Evolutionary conservation across 2,329 filamentous ascomycete species (phyloP).

Genomic region (Aureobasidium sp.): DNA sequence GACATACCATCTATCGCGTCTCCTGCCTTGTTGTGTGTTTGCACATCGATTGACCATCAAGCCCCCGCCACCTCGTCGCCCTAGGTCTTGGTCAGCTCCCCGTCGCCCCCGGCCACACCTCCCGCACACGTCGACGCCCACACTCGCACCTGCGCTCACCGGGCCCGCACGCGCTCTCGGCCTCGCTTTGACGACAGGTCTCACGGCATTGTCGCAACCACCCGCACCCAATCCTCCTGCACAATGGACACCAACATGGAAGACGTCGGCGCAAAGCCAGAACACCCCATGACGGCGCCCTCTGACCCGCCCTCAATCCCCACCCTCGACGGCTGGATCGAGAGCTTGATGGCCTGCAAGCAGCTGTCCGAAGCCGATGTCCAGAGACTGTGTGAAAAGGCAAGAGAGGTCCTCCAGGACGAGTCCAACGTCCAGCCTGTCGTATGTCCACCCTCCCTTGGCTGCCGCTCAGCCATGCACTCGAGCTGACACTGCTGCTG

Average conservation of each 20-base stretch:
- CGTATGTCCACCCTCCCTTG: slow-evolving; percentile 47
- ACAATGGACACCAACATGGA: slow-evolving; percentile 98
- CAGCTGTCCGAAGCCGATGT: slow-evolving; percentile 92
- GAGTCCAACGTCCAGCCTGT: slow-evolving; percentile 99
- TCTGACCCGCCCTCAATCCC: slow-evolving; percentile 85
- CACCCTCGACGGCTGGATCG: slow-evolving; percentile 96
- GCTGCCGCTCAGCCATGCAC: background rate
- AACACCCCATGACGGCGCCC: slow-evolving; percentile 57
- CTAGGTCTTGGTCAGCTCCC: background rate
- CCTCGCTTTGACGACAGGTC: background rate
- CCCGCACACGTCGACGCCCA: background rate
- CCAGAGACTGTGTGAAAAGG: slow-evolving; percentile 95
- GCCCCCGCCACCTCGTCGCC: background rate
- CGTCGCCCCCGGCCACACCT: background rate
- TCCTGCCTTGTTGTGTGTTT: background rate
- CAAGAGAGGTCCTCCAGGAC: slow-evolving; percentile 90
- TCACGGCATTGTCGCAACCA: background rate
- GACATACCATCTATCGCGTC: background rate
- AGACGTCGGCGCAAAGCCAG: slow-evolving; percentile 81
- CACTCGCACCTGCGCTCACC: background rate
- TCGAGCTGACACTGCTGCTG: background rate
- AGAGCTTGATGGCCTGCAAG: slow-evolving; percentile 97
- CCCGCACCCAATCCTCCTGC: background rate
- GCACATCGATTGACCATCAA: background rate
- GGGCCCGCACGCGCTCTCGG: slow-evolving; percentile 1